Percentiles rank a stretch among this genome's conserved stretches.
These are phyloP conservation scores for Hanseniaspora meyeri DNA, from an alignment of 805 yeast genomes.

Conservation along the genomic window DNA sequence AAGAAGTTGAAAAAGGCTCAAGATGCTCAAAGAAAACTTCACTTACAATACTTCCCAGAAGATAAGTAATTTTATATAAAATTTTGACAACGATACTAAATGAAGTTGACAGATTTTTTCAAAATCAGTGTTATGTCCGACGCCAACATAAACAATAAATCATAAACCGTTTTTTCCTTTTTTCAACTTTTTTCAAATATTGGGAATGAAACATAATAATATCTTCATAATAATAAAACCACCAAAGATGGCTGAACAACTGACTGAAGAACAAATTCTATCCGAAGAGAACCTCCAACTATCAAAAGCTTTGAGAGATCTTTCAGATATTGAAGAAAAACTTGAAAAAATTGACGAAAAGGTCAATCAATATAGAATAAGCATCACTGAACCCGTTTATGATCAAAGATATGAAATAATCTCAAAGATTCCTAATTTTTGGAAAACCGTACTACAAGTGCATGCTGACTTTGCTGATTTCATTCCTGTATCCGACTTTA, in stretches of 20 bases:
- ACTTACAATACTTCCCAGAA: conserved; percentile 44
- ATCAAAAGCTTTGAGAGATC: conserved; percentile 30
- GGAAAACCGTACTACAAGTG: conserved; percentile 78
- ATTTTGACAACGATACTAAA: too few species aligned
- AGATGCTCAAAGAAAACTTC: conserved; percentile 70
- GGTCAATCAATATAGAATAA: conserved; percentile 41
- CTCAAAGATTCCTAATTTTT: conserved; percentile 54
- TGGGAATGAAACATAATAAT: too few species aligned
- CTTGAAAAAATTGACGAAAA: conserved; percentile 49
- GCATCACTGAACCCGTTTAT: conserved; percentile 46
- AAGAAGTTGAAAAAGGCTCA: conserved; percentile 73
- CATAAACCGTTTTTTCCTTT: too few species aligned
- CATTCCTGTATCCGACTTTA: conserved; percentile 62
- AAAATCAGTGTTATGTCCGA: too few species aligned
- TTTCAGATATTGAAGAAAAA: conserved; percentile 48
- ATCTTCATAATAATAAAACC: not conserved
- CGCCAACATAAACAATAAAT: too few species aligned
- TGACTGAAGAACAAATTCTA: conserved; percentile 6
- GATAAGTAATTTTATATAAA: not conserved
- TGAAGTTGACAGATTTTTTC: too few species aligned
- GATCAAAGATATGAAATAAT: conserved; percentile 43
- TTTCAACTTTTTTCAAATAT: too few species aligned
- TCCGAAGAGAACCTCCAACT: conserved; percentile 7
- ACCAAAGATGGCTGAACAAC: not conserved
- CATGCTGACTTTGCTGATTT: conserved; percentile 77